phyloP scores from a whole-genome alignment of 2,329 filamentous ascomycete genomes.

The Cercospora beticola region DNA sequence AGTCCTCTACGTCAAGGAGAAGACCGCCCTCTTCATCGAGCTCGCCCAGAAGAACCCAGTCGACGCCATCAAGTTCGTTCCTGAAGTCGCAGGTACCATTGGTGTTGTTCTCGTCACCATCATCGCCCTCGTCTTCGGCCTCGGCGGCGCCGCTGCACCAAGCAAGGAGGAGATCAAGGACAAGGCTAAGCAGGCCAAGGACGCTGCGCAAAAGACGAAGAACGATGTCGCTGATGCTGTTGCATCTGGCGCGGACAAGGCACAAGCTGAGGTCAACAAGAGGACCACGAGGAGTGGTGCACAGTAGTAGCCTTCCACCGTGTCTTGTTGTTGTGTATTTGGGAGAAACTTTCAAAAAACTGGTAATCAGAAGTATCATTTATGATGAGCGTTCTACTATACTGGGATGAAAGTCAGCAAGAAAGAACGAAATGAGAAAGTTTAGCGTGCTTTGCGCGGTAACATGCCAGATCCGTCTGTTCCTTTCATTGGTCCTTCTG shows the following conservation, averaged over 20 bases:
- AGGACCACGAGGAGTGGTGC: conserved; percentile 27
- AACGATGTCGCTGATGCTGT: conserved; percentile 68
- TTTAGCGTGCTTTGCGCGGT: background rate
- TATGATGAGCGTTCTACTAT: background rate
- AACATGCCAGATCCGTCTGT: background rate
- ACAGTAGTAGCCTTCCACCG: conserved; percentile 14
- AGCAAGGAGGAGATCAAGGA: conserved; percentile 69
- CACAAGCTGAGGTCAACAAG: conserved; percentile 68
- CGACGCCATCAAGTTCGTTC: conserved; percentile 82
- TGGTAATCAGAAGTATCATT: background rate
- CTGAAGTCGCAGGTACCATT: conserved; percentile 82
- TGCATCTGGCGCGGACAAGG: conserved; percentile 67
- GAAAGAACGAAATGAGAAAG: background rate
- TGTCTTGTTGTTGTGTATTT: background rate
- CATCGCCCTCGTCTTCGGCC: conserved; percentile 66
- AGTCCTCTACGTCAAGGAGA: conserved; percentile 83
- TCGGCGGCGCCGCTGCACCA: conserved; percentile 60
- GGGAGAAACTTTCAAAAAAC: background rate
- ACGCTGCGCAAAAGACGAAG: conserved; percentile 63
- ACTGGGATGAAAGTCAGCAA: background rate
- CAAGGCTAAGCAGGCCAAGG: conserved; percentile 73
- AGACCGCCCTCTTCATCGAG: conserved; percentile 84
- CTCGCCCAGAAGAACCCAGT: conserved; percentile 81
- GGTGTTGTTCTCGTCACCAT: conserved; percentile 68
- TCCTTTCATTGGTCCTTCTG: background rate